A percentile compares a stretch with the other conserved stretches of the same genome.
Evolutionary conservation across 1,284 basidiomycete species (phyloP).

Genomic region (Flammula alnicola): DNA sequence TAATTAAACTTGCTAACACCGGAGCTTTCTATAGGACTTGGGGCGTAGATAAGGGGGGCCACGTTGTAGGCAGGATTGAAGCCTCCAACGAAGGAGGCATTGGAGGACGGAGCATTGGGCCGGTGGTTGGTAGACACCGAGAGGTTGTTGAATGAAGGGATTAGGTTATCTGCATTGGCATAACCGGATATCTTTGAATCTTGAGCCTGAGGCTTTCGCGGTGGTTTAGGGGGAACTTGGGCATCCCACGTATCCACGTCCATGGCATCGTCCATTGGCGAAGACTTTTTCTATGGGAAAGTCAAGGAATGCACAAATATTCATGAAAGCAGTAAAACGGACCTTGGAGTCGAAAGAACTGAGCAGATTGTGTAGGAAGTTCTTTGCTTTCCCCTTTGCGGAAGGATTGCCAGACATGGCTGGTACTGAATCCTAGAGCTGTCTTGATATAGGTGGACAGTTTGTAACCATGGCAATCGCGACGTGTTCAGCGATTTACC

Average conservation of each 20-base stretch:
- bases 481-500: too few species aligned
- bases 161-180: not conserved
- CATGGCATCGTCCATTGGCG: not conserved
- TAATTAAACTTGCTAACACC: conserved; percentile 6
- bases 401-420: conserved; percentile 18
- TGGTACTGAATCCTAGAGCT: too few species aligned
- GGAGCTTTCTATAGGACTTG: conserved; percentile 7
- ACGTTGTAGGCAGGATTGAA: conserved; percentile 35
- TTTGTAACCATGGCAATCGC: too few species aligned
- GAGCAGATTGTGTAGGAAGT: conserved; percentile 31
- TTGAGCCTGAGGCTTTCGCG: conserved; percentile 16
- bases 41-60: conserved; percentile 9
- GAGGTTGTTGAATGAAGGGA: conserved; percentile 42
- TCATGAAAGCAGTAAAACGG: not conserved
- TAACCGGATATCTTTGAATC: not conserved
- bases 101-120: conserved; percentile 14
- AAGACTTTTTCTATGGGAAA: not conserved
- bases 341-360: conserved; percentile 21
- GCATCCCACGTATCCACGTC: not conserved
- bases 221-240: conserved; percentile 30
- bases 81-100: conserved; percentile 43
- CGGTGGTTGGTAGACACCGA: too few species aligned
- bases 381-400: conserved; percentile 34
- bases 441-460: not conserved
- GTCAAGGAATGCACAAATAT: too few species aligned